Percentiles rank a stretch among this genome's conserved stretches.
phyloP scores from a whole-genome alignment of 192 early-diverging fungal genomes.

The Chytriomyces hyalinus region DNA sequence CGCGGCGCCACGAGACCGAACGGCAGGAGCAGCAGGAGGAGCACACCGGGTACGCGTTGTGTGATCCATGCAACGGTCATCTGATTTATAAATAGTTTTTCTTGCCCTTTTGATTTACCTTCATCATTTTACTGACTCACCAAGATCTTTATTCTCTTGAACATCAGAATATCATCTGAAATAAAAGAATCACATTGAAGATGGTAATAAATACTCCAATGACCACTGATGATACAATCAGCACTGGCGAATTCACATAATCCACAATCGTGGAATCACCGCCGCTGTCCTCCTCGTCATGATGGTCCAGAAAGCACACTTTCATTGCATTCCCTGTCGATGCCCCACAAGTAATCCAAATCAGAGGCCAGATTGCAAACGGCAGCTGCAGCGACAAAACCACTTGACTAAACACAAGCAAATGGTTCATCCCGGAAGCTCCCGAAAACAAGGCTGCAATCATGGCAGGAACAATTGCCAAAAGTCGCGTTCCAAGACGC shows the following conservation, averaged over 20 bases:
- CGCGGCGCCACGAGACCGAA: slow-evolving; percentile 48
- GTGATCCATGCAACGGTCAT: slow-evolving; percentile 32
- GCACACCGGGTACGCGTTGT: slow-evolving; percentile 51
- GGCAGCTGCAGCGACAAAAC: slow-evolving; percentile 78
- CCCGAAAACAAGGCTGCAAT: slow-evolving; percentile 66
- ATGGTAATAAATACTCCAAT: slow-evolving; percentile 40
- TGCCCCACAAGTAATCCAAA: slow-evolving; percentile 61
- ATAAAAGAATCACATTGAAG: slow-evolving; percentile 44
- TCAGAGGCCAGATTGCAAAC: slow-evolving; percentile 79
- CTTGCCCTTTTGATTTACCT: too few relatives aligned
- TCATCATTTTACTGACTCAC: too few relatives aligned
- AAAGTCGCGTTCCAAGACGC: slow-evolving; percentile 65
- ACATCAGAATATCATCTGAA: slow-evolving; percentile 34
- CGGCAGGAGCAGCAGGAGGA: slow-evolving; percentile 40
- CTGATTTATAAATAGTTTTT: neutral
- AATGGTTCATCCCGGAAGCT: slow-evolving; percentile 60
- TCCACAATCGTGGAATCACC: slow-evolving; percentile 4
- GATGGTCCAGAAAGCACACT: neutral
- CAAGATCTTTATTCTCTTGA: neutral
- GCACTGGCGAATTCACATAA: neutral
- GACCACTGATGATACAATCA: slow-evolving; percentile 24
- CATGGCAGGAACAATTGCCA: slow-evolving; percentile 76
- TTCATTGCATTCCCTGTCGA: slow-evolving; percentile 19
- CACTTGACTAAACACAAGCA: slow-evolving; percentile 75
- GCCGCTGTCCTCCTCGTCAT: neutral